Evolutionary conservation across 2,329 filamentous ascomycete genomes (phyloP).

Genomic region (Neopestalotiopsis sp.): DNA sequence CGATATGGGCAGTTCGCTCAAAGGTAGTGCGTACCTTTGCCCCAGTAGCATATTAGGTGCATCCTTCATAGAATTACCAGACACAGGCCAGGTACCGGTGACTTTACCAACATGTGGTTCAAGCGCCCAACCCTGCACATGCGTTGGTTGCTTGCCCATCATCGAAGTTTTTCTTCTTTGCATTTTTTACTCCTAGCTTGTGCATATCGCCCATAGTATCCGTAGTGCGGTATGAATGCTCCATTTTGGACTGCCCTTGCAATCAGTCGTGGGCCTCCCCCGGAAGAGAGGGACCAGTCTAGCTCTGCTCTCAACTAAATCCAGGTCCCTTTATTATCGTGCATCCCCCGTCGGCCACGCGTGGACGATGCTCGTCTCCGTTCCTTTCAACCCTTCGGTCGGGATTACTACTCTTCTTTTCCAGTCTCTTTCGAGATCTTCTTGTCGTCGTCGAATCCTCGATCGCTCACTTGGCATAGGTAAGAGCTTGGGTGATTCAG

Average conservation of each 20-base stretch:
- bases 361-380: slow-evolving; percentile 1
- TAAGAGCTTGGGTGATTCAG: not conserved
- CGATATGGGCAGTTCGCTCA: not conserved
- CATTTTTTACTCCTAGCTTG: not conserved
- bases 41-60: not conserved
- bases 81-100: slow-evolving; percentile 2
- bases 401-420: slow-evolving; percentile 13
- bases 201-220: not conserved
- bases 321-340: slow-evolving; percentile 15
- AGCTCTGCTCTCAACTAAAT: not conserved
- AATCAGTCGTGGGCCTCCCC: slow-evolving; percentile 12
- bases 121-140: slow-evolving; percentile 3
- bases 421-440: slow-evolving; percentile 27
- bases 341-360: slow-evolving; percentile 12
- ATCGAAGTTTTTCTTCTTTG: not conserved
- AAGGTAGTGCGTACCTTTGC: slow-evolving; percentile 17
- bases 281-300: not conserved
- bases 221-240: not conserved
- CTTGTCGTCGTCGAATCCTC: slow-evolving; percentile 23
- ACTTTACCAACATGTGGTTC: slow-evolving; percentile 7
- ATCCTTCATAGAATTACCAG: not conserved
- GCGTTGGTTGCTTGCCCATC: not conserved
- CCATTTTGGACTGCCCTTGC: not conserved
- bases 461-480: slow-evolving; percentile 19
- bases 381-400: slow-evolving; percentile 14